These are phyloP conservation scores for Xylariales sp. DNA, from an alignment of 2,329 filamentous ascomycete genomes.

Conservation along the genomic window DNA sequence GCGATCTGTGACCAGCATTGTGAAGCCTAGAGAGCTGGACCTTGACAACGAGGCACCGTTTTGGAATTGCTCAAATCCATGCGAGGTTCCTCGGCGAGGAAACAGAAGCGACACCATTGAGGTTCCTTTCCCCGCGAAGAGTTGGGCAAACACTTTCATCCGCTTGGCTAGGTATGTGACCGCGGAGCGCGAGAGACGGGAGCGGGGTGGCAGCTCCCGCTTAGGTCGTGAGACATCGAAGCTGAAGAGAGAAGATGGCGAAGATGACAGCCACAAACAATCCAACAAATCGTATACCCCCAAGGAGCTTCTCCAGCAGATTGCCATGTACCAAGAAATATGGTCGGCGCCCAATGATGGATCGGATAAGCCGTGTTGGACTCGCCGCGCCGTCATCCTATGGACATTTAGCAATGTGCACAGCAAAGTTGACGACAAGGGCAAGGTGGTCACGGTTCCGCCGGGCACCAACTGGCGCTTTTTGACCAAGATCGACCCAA, in stretches of 20 bases:
- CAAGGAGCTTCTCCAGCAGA: slow-evolving; percentile 50
- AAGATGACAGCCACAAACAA: slow-evolving; percentile 13
- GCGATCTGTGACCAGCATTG: slow-evolving; percentile 56
- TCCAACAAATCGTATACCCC: slow-evolving; percentile 18
- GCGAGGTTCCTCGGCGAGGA: slow-evolving; percentile 24
- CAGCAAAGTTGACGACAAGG: slow-evolving; percentile 37
- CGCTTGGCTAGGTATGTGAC: slow-evolving; percentile 48
- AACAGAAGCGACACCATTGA: slow-evolving; percentile 36
- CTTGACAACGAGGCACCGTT: slow-evolving; percentile 34
- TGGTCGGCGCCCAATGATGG: slow-evolving; percentile 48
- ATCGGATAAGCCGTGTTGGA: slow-evolving; percentile 34
- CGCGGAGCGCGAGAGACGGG: slow-evolving; percentile 21
- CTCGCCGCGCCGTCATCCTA: slow-evolving; percentile 54
- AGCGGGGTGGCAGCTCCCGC: slow-evolving; percentile 11
- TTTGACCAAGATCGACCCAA: slow-evolving; percentile 56
- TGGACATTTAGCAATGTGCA: slow-evolving; percentile 59
- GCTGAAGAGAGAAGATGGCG: slow-evolving; percentile 26
- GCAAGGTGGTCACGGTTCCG: slow-evolving; percentile 41
- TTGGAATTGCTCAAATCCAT: slow-evolving; percentile 44
- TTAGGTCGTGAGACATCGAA: no score
- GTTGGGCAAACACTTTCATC: slow-evolving; percentile 56
- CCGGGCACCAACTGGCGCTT: slow-evolving; percentile 58
- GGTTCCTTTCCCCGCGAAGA: slow-evolving; percentile 53
- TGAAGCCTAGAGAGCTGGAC: slow-evolving; percentile 52
- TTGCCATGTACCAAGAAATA: slow-evolving; percentile 65